Conservation (phyloP, 2,329 filamentous ascomycete genomes). For the Ambrosiella cleistominuta region DNA sequence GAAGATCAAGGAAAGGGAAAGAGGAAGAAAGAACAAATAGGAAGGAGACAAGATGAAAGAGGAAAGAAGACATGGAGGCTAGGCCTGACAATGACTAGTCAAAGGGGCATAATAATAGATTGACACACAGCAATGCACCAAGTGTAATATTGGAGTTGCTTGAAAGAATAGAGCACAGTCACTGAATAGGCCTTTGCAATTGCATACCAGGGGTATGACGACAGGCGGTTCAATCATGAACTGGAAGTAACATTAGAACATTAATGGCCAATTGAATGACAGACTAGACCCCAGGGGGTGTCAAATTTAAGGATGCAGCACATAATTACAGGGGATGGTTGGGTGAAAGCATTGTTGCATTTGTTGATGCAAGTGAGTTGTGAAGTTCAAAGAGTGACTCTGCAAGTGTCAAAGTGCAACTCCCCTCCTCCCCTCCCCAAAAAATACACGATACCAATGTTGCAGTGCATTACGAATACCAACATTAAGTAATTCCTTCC, state of each 20-base stretch:
- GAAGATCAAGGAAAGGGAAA: slow-evolving; percentile 12
- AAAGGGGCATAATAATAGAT: not conserved
- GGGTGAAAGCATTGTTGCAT: not conserved
- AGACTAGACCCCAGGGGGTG: not conserved
- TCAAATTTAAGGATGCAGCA: not conserved
- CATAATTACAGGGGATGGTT: not conserved
- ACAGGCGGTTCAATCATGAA: not conserved
- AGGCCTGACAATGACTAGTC: slow-evolving; percentile 5
- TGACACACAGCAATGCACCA: not conserved
- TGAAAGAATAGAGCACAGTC: not conserved
- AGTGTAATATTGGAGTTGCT: not conserved
- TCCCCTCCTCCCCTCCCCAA: no score
- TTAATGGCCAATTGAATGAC: not conserved
- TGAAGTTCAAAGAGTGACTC: not conserved
- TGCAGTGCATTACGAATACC: no score
- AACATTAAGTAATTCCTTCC: no score
- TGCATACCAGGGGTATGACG: not conserved
- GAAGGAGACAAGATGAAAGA: slow-evolving; percentile 14
- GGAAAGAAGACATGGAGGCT: slow-evolving; percentile 13
- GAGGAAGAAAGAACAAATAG: slow-evolving; percentile 7
- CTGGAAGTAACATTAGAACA: not conserved
- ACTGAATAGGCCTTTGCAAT: not conserved
- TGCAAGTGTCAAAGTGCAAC: no score
- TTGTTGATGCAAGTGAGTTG: not conserved
- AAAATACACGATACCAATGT: no score